These are phyloP conservation scores for Puccinia horiana DNA, from an alignment of 1,284 basidiomycete species.

Conservation along the genomic window DNA sequence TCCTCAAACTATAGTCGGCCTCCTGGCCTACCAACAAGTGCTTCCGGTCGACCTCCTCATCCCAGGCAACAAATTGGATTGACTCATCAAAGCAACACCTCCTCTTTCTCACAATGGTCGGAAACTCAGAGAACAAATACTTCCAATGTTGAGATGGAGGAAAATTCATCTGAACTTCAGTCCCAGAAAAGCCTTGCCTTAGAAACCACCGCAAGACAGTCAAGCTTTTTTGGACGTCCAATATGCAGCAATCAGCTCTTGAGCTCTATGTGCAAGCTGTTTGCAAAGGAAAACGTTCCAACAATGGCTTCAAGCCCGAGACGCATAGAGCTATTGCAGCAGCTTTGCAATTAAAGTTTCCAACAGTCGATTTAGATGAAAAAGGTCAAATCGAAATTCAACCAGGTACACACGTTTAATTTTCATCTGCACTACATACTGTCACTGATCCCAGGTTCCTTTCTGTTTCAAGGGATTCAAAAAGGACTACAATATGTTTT, in stretches of 20 bases:
- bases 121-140: too few species aligned
- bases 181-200: too few species aligned
- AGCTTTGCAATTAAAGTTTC: neutral
- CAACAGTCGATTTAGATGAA: neutral
- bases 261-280: neutral
- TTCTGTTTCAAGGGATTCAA: neutral
- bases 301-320: conserved; percentile 2
- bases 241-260: neutral
- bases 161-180: too few species aligned
- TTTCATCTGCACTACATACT: neutral
- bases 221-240: neutral
- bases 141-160: too few species aligned
- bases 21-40: too few species aligned
- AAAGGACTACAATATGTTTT: neutral
- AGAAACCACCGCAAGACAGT: neutral
- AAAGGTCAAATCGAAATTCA: neutral
- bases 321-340: neutral
- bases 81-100: too few species aligned
- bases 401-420: neutral
- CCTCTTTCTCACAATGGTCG: too few species aligned
- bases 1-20: too few species aligned
- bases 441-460: neutral
- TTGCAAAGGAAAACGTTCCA: neutral
- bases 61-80: too few species aligned
- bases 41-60: too few species aligned